phyloP scores from a whole-genome alignment of 2,329 filamentous ascomycete species.

The Claviceps sp. region DNA sequence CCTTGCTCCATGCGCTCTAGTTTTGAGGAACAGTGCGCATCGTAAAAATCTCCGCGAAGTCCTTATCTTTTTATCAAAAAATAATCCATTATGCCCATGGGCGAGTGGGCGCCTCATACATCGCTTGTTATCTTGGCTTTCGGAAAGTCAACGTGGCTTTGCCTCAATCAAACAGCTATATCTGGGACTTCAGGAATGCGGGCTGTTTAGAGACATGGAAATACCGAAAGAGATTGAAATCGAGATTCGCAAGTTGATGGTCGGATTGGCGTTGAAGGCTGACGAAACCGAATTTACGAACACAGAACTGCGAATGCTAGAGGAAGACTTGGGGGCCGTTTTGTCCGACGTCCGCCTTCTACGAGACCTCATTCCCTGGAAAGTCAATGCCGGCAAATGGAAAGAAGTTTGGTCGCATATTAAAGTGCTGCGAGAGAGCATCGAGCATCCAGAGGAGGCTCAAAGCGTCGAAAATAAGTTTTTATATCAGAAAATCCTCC shows the following conservation, averaged over 20 bases:
- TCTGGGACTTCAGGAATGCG: constrained; percentile 14
- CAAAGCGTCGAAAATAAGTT: constrained; percentile 4
- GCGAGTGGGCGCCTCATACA: constrained; percentile 7
- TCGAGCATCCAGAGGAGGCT: constrained; percentile 5
- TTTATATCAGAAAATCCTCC: constrained; percentile 14
- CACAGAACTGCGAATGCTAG: constrained; percentile 14
- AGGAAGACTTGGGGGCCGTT: constrained; percentile 6
- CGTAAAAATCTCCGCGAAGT: constrained; percentile 4
- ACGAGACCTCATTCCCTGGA: constrained; percentile 13
- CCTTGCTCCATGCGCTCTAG: background rate
- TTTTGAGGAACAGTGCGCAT: constrained; percentile 4
- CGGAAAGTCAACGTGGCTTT: constrained; percentile 2
- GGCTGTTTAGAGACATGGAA: constrained; percentile 12
- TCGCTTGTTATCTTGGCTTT: constrained; percentile 6
- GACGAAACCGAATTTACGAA: constrained; percentile 14
- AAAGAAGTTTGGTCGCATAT: constrained; percentile 11
- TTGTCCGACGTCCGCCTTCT: constrained; percentile 16
- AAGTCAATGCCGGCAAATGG: constrained; percentile 18
- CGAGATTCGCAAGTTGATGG: constrained; percentile 16
- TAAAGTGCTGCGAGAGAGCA: constrained; percentile 8
- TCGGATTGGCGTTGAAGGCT: constrained; percentile 14
- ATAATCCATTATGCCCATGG: constrained; percentile 5
- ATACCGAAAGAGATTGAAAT: constrained; percentile 13
- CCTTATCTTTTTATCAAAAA: constrained; percentile 7
- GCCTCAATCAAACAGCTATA: constrained; percentile 15